Percentiles rank a stretch among this genome's conserved stretches.
Evolutionary conservation across 345 rosid genomes (phyloP).

Genomic region (Hevea brasiliensis): DNA sequence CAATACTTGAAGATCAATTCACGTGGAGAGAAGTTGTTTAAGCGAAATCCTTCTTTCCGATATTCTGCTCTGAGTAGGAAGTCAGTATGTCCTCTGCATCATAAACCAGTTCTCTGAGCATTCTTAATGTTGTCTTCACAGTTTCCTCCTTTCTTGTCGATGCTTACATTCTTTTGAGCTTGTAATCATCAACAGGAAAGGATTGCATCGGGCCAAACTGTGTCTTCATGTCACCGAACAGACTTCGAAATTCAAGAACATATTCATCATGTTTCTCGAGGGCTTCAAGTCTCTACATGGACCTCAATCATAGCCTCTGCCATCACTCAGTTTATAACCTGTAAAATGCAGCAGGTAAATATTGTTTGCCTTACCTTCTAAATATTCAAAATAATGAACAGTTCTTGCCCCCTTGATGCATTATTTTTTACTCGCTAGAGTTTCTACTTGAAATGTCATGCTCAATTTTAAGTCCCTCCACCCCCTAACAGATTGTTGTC

Average conservation of each 20-base stretch:
- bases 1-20: neutral
- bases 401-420: neutral
- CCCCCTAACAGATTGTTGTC: neutral
- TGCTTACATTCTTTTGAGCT: too few species aligned
- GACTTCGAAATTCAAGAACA: neutral
- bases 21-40: neutral
- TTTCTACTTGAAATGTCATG: neutral
- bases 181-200: conserved; percentile 9
- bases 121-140: conserved; percentile 3
- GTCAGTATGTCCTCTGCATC: neutral
- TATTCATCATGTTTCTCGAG: conserved; percentile 2
- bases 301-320: conserved; percentile 13
- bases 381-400: neutral
- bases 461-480: neutral
- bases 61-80: neutral
- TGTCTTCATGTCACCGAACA: neutral
- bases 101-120: conserved; percentile 3
- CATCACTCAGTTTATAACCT: neutral
- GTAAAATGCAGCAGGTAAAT: neutral
- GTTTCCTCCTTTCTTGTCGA: conserved; percentile 12
- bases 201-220: conserved; percentile 10
- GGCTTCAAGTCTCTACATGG: neutral
- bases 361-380: neutral
- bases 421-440: neutral
- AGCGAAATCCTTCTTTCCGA: neutral